These are phyloP conservation scores for Alnus glutinosa DNA, from an alignment of 306 rosid species.

Conservation along the genomic window DNA sequence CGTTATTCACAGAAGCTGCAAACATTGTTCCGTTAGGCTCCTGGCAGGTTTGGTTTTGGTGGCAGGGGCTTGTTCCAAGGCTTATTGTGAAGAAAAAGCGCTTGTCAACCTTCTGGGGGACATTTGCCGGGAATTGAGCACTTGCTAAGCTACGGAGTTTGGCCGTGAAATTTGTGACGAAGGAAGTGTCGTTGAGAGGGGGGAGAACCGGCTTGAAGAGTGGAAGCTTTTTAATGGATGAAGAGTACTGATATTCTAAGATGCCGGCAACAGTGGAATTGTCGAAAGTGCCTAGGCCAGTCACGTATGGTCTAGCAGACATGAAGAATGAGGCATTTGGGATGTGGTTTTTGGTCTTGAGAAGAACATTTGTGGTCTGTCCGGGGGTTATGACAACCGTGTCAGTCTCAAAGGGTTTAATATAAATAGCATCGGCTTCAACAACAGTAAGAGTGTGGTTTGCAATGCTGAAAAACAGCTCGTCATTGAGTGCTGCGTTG, in stretches of 20 bases:
- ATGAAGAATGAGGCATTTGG: no score
- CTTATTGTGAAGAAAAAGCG: slow-evolving; percentile 43
- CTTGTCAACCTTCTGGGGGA: slow-evolving; percentile 39
- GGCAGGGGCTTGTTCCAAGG: slow-evolving; percentile 25
- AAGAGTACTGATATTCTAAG: slow-evolving; percentile 29
- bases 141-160: slow-evolving; percentile 37
- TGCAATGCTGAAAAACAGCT: no score
- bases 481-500: no score
- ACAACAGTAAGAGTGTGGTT: no score
- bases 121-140: slow-evolving; percentile 36
- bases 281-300: no score
- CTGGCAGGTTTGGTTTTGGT: no score
- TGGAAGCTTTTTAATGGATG: slow-evolving; percentile 21
- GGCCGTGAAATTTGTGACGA: slow-evolving; percentile 29
- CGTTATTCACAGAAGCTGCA: slow-evolving; percentile 44
- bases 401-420: no score
- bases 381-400: no score
- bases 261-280: slow-evolving; percentile 31
- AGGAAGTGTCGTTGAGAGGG: slow-evolving; percentile 40
- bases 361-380: no score
- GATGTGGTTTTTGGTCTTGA: no score
- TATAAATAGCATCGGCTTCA: no score
- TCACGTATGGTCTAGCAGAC: no score
- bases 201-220: slow-evolving; percentile 38
- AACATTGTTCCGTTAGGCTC: slow-evolving; percentile 1